Evolutionary conservation across 176 grass and related monocot species (phyloP), one percentile per base, ranked within the genome.

Genomic region (Chrysopogon serrulatus): DNA sequence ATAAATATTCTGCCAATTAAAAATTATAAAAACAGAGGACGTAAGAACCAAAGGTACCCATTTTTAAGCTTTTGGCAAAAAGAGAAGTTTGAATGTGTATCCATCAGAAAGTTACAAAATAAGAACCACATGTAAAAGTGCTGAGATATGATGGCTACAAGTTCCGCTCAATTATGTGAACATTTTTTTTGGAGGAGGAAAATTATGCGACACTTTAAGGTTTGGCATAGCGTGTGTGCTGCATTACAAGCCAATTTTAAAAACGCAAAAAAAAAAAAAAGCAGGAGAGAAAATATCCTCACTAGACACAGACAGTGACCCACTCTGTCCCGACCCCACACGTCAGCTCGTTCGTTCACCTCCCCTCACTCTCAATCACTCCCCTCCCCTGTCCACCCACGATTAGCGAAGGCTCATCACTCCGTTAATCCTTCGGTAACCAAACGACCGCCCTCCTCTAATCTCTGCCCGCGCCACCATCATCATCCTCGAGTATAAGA

Each of bases 301-400:
- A 13, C 40, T 41, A 14, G n/a, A n/a, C n/a, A 21, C 6, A 3
- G 5, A 1, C 16, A 64, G 1, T 15, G 6, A 59, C 24, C 26
- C 35, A 40, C 15, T 4, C 40, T 1, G 4, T 43, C 13, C 7
- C 14, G 43, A 45, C 14, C 78, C 64, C 78, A 68, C 78, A 42
- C 21, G 31, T 80, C 78, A 80, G 78, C 42, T 67, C 45, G 31
- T 81, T 81, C 78, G 64, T 80, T 54, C 45, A 68, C 45, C 78
- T 51, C 18, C 53, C 27, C 74, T 51, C 68, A 44, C 26, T 71
- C 40, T 9, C 68, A 45, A 28, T 45, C 69, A 28, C 69, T 30
- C 41, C 31, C n/a, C 10, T 34, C 39, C 23, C 12, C 47, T 63
- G 11, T 63, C 26, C 30, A 30, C 34, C 68, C 69, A 54, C 53